These are phyloP conservation scores for Cercospora brassicicola DNA, from an alignment of 2,329 filamentous ascomycete species.

Conservation along the genomic window DNA sequence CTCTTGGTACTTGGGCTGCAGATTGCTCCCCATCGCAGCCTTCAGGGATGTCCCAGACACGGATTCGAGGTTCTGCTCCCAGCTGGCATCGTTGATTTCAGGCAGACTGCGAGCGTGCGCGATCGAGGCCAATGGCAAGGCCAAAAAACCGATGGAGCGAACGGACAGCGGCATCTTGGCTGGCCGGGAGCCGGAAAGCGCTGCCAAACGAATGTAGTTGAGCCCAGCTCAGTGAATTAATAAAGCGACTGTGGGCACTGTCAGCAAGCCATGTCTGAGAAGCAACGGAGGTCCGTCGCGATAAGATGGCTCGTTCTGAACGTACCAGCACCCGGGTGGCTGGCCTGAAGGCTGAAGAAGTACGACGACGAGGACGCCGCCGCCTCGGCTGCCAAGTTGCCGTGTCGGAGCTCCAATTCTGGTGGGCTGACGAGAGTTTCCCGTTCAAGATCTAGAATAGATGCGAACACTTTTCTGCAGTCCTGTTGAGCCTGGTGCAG, in stretches of 20 bases:
- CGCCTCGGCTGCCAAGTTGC: background rate
- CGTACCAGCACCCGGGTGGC: background rate
- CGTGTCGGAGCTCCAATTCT: background rate
- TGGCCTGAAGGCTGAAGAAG: background rate
- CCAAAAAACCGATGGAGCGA: slow-evolving; percentile 42
- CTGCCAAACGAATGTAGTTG: background rate
- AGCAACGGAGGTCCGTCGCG: background rate
- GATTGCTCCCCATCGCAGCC: slow-evolving; percentile 63
- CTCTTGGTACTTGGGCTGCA: slow-evolving; percentile 64
- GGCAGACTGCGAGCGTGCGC: slow-evolving; percentile 27
- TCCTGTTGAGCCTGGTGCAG: background rate
- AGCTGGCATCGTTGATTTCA: slow-evolving; percentile 36
- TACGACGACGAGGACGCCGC: background rate
- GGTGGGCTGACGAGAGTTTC: background rate
- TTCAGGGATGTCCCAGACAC: slow-evolving; percentile 64
- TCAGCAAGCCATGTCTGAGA: slow-evolving; percentile 11
- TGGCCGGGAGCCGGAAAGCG: background rate
- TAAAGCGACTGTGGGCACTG: background rate
- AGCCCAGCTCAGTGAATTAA: background rate
- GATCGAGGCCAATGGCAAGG: slow-evolving; percentile 42
- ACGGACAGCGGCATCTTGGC: slow-evolving; percentile 42
- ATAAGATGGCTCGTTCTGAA: background rate
- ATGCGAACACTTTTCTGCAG: background rate
- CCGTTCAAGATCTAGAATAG: background rate
- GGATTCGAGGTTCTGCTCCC: slow-evolving; percentile 58